A percentile compares a stretch with the other conserved stretches of the same genome.
Conservation (phyloP, 179 eudicot species). For the Drosera spatulata region DNA sequence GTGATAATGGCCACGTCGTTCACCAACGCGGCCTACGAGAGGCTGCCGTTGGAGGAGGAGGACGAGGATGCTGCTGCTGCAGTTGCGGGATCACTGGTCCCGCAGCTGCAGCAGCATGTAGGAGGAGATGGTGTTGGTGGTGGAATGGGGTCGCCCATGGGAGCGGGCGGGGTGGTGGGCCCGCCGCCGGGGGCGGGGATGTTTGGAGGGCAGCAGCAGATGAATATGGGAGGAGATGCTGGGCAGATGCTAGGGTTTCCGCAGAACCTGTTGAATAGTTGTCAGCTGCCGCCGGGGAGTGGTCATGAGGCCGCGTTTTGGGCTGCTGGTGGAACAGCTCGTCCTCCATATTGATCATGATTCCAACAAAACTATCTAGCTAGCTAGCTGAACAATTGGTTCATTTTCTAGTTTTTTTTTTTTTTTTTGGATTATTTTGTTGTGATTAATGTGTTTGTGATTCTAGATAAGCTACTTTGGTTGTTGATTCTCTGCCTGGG, state of each 20-base stretch:
- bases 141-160: slow-evolving; percentile 30
- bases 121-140: slow-evolving; percentile 17
- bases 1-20: slow-evolving; percentile 65
- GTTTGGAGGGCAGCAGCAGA: slow-evolving; percentile 18
- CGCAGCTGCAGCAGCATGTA: too few relatives aligned
- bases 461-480: too few relatives aligned
- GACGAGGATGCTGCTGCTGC: slow-evolving; percentile 20
- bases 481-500: too few relatives aligned
- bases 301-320: slow-evolving; percentile 38
- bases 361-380: background rate
- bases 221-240: slow-evolving; percentile 28
- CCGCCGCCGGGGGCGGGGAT: slow-evolving; percentile 7
- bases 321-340: slow-evolving; percentile 25
- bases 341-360: slow-evolving; percentile 42
- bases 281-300: slow-evolving; percentile 31
- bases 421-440: too few relatives aligned
- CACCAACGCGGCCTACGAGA: slow-evolving; percentile 88
- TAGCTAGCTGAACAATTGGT: too few relatives aligned
- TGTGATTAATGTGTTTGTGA: too few relatives aligned
- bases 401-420: too few relatives aligned
- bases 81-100: slow-evolving; percentile 1
- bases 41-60: slow-evolving; percentile 79
- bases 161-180: slow-evolving; percentile 13
- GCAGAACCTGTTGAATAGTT: slow-evolving; percentile 51
- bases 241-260: slow-evolving; percentile 49